Base-by-base conservation (phyloP, 2,329 filamentous ascomycete species). In the Calonectria honghensis region DNA sequence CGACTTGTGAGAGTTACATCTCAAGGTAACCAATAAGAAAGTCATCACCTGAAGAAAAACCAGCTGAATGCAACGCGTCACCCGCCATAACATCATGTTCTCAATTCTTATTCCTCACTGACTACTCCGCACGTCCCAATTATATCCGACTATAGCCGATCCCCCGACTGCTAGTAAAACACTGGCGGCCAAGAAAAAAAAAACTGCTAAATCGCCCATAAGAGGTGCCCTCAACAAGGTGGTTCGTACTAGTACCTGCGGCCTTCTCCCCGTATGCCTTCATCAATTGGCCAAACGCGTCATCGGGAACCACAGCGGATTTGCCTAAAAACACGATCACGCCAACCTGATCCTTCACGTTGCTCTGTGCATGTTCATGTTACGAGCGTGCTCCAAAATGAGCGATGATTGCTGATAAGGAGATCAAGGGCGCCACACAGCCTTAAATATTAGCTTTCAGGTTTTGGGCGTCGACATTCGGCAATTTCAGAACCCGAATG, bases 241-340 rank as follows among this genome's bases (percentile, higher is more conserved):
- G 10, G 20, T 24, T 48, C n/a, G 45, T 48, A 48, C 45, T 24
- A 48, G 45, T 48, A 48, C 45, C 45, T 24, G 45, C 45, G 45
- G 45, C 45, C n/a, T 48, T 48, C 45, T 48, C 45, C 45, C 45
- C 45, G 45, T 24, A 48, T 48, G 45, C 45, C 45, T 48, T 48
- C n/a, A 48, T 48, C n/a, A 10, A 24, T 24, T 48, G 20, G n/a
- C 45, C 45, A 2, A 48, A 24, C n/a, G 45, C n/a, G 45, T 24
- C 45, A 48, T 48, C 45, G 45, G 45, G 45, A 48, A 48, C 9
- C 45, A 48, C n/a, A 48, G 45, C 45, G 45, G 45, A 48, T 48
- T 48, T 48, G 45, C 45, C 45, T 48, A 48, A 48, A 48, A 48
- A 24, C 45, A 48, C 45, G 45, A 24, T 9, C 45, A 48, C n/a